phyloP scores from a whole-genome alignment of 108 stramenopile species.

The Mediolabrus comicus region DNA sequence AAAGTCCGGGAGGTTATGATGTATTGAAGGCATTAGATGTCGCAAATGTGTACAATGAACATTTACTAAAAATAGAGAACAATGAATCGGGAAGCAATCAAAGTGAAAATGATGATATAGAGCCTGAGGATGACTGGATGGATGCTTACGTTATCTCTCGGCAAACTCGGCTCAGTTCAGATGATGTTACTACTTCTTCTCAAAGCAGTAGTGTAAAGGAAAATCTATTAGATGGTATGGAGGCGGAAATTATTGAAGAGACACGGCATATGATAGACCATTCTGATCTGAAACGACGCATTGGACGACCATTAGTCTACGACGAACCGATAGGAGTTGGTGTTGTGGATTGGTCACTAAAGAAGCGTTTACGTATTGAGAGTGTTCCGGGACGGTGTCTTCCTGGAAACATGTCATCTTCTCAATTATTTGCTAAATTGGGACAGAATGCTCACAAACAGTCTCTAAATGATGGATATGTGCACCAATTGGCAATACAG shows the following conservation, averaged over 20 bases:
- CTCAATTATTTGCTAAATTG: not conserved
- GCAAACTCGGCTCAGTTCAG: constrained; percentile 2
- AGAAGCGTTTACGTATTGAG: constrained; percentile 35
- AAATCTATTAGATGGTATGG: constrained; percentile 6
- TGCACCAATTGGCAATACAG: constrained; percentile 24
- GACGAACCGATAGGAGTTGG: constrained; percentile 24
- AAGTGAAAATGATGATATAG: constrained; percentile 1
- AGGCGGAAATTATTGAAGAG: constrained; percentile 8
- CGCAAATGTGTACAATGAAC: constrained; percentile 13
- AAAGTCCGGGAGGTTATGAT: constrained; percentile 34
- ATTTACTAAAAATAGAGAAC: not conserved
- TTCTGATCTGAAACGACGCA: not conserved
- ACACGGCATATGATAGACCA: constrained; percentile 12
- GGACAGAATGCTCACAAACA: not conserved
- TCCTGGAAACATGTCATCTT: constrained; percentile 7
- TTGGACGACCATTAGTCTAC: not conserved
- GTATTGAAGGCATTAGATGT: constrained; percentile 24
- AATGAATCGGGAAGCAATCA: not conserved
- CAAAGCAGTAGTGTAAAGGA: not conserved
- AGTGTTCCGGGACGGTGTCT: constrained; percentile 27
- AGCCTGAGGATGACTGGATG: constrained; percentile 4
- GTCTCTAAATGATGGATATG: constrained; percentile 16
- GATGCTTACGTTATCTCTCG: constrained; percentile 5
- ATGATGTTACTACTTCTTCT: not conserved
- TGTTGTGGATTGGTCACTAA: constrained; percentile 44